Base-by-base conservation (phyloP, 2,329 filamentous ascomycete genomes). In the Hypoxylon sp. region DNA sequence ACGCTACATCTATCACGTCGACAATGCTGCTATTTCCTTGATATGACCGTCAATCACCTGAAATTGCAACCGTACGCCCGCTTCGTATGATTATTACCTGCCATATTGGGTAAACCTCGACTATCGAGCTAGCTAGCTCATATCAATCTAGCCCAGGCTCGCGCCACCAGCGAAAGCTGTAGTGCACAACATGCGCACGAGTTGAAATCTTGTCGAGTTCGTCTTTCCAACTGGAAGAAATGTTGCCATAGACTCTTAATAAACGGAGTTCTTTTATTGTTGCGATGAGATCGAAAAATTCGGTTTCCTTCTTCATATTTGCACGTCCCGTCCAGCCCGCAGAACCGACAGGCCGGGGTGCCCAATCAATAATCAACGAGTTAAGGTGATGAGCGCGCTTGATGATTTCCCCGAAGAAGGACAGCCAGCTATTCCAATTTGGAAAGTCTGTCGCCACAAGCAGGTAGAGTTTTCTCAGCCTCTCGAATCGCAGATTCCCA, bases 351-450 rank as follows among this genome's bases (percentile, higher is more conserved):
- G 52, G 50, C 9, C 67, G 48, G 8, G 67, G 68, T 30, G 53
- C 46, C 68, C 68, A 70, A 40, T 70, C 68, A n/a, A 70, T 34
- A 2, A 65, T 47, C 7, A 70, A 25, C 12, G 62, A 55, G 7
- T 40, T 19, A n/a, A 70, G 48, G 7, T 49, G 50, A 3, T 11
- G 20, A 2, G 61, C 35, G 1, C 51, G 56, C 15, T 29, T 15
- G 9, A 60, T 8, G 2, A 67, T 63, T 7, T 62, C 57, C 0
- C 42, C 45, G n/a, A 69, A 63, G 29, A 69, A 62, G 3, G 44
- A 51, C 4, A 70, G 35, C 68, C 68, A 70, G 2, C 51, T 45
- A 31, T 70, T 70, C 67, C 67, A 70, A 41, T 67, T 61, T 3
- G 68, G 57, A 17, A 67, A 51, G 27, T 68, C 66, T 17, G 62